phyloP scores from a whole-genome alignment of 371 early-diverging fungal genomes.

The Syncephalis fuscata region DNA sequence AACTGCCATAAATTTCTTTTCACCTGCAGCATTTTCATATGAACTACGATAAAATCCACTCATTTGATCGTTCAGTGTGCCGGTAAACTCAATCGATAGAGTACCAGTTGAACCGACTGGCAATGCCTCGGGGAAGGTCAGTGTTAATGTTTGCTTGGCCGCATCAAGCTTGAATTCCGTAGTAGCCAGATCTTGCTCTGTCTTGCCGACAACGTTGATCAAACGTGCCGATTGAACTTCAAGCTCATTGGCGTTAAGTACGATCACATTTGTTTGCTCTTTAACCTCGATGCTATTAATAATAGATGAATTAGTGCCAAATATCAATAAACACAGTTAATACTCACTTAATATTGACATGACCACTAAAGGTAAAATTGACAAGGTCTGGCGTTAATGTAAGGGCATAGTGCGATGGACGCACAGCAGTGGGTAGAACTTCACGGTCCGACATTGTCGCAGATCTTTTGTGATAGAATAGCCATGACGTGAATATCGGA shows the following conservation, averaged over 20 bases:
- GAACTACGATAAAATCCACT: constrained; percentile 68
- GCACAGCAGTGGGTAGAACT: constrained; percentile 50
- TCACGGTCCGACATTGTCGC: constrained; percentile 21
- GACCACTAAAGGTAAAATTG: constrained; percentile 45
- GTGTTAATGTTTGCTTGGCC: constrained; percentile 32
- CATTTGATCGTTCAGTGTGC: constrained; percentile 65
- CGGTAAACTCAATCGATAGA: constrained; percentile 41
- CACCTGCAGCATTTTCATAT: constrained; percentile 42
- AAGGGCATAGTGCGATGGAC: constrained; percentile 61
- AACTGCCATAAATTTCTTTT: constrained; percentile 47
- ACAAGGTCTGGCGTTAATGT: constrained; percentile 48
- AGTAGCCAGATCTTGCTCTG: constrained; percentile 17
- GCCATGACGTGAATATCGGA: no score
- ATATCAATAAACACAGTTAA: not conserved
- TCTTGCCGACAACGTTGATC: constrained; percentile 7
- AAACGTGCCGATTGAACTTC: constrained; percentile 16
- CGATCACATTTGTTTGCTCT: constrained; percentile 27
- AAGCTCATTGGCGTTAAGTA: constrained; percentile 38
- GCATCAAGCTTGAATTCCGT: constrained; percentile 28
- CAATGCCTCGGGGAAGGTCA: constrained; percentile 30
- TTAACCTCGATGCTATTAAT: constrained; percentile 21
- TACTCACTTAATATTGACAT: constrained; percentile 17
- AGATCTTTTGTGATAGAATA: no score
- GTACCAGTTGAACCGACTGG: constrained; percentile 22
- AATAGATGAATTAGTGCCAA: not conserved